Evolutionary conservation across 2,329 filamentous ascomycete species (phyloP), one percentile per base, ranked within the genome.

Genomic region (Diaporthe vaccinii): DNA sequence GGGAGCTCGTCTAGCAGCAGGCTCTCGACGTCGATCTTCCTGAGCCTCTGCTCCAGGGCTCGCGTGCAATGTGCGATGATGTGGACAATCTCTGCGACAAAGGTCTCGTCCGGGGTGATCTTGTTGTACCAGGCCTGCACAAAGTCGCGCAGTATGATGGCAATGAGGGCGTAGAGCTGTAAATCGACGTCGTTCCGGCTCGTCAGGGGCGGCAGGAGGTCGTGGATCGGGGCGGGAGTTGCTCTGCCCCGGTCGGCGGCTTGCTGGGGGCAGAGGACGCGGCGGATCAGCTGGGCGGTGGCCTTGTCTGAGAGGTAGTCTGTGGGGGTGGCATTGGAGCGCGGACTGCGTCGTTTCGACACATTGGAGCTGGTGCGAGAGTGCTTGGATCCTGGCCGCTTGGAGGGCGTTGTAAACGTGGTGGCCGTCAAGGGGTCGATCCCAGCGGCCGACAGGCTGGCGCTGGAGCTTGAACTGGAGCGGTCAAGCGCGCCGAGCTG

Each of bases 121-220:
- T 93, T 96, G 78, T 88, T 89, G 86, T 99, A 99, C 97, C 97
- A 99, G 44, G 91, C 92, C 83, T 97, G 93, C 51, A 99, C 94
- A 82, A 95, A 98, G 78, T 98, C 95, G 80, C 94, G 92, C 80
- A 98, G 88, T 77, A 98, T 92, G 75, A 98, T 93, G 71, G 97
- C 94, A 76, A 99, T 92, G 76, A 98, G 90, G 39, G 95, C 96
- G 82, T 98, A 99, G 6, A 99, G 89, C 85, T 99, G 94, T 74
- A 97, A 86, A 83, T 99, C 97, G 76, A 98, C 91, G 79, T 97
- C 95, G 83, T 98, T 98, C 70, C 95, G 95, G 86, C 95, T 98
- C 67, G 96, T 98, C 81, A 99, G 88, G 53, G 96, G 95, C 75
- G 96, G 97, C 61, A 99, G 87, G 58, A 98, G 87, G 79, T 96